A percentile compares a stretch with the other conserved stretches of the same genome.
Conservation (phyloP, 495 filamentous ascomycete species). For the Penicillium robsamsonii region DNA sequence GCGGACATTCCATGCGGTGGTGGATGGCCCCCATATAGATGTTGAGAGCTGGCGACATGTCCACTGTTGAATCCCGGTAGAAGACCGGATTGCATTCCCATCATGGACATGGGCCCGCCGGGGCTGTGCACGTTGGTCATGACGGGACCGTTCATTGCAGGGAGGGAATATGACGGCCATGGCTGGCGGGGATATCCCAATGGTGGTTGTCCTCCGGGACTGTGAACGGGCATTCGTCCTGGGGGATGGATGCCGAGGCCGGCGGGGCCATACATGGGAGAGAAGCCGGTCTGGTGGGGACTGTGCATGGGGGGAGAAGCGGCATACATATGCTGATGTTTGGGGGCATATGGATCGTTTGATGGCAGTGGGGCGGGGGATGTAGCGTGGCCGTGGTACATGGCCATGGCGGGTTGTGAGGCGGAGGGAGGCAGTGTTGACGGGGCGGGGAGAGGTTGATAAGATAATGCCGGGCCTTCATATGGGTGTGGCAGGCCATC, state of each 20-base stretch:
- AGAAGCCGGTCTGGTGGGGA: slow-evolving; percentile 59
- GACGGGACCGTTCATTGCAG: slow-evolving; percentile 65
- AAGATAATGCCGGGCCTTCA: slow-evolving; percentile 56
- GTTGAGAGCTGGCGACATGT: slow-evolving; percentile 54
- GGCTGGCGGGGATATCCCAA: slow-evolving; percentile 48
- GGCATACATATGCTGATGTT: slow-evolving; percentile 57
- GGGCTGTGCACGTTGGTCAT: slow-evolving; percentile 77
- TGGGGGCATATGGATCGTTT: slow-evolving; percentile 60
- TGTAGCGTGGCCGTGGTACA: slow-evolving; percentile 50
- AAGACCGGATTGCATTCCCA: slow-evolving; percentile 56
- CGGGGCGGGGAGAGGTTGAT: slow-evolving; percentile 51
- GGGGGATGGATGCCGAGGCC: slow-evolving; percentile 57
- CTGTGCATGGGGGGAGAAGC: slow-evolving; percentile 59
- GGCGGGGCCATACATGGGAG: slow-evolving; percentile 54
- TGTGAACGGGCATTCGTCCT: slow-evolving; percentile 55
- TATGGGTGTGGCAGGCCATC: slow-evolving; percentile 53
- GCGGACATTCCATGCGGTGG: slow-evolving; percentile 43
- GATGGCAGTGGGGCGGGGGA: slow-evolving; percentile 59
- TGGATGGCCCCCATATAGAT: slow-evolving; percentile 51
- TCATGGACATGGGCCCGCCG: slow-evolving; percentile 62
- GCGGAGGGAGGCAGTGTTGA: slow-evolving; percentile 29
- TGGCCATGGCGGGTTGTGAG: slow-evolving; percentile 22
- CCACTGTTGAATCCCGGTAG: slow-evolving; percentile 56
- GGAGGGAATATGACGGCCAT: slow-evolving; percentile 55
- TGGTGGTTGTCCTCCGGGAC: slow-evolving; percentile 48